phyloP scores from a whole-genome alignment of 129 eudicot species.

The Artemisia tridentata region DNA sequence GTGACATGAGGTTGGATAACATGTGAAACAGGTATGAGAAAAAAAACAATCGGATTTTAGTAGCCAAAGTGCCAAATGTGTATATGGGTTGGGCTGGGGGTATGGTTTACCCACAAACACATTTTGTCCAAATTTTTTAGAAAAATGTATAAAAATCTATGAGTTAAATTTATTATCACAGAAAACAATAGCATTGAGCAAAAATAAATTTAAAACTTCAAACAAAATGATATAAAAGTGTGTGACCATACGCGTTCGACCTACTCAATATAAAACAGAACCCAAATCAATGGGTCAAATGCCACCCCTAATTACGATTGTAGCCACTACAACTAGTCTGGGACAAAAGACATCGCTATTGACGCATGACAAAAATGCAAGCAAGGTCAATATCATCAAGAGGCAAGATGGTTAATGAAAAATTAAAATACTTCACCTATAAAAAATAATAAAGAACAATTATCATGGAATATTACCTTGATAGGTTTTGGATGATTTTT shows the following conservation, averaged over 20 bases:
- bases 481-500: constrained; percentile 97
- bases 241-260: not conserved
- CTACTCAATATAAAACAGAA: not conserved
- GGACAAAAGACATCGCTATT: not conserved
- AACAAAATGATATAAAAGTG: not conserved
- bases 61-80: not conserved
- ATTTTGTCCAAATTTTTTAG: not conserved
- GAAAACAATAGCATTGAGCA: not conserved
- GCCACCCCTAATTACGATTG: not conserved
- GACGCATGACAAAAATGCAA: not conserved
- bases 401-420: no score
- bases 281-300: not conserved
- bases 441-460: not conserved
- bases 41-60: not conserved
- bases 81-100: not conserved
- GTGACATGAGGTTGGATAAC: not conserved
- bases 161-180: not conserved
- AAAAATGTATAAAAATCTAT: not conserved
- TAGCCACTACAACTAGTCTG: constrained; percentile 7
- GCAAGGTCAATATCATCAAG: constrained; percentile 5
- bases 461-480: constrained; percentile 42
- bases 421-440: no score
- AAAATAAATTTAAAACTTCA: not conserved
- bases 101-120: not conserved
- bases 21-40: constrained; percentile 2